These are phyloP conservation scores for Brettanomyces nanus DNA, from an alignment of 805 yeast genomes.

Conservation along the genomic window DNA sequence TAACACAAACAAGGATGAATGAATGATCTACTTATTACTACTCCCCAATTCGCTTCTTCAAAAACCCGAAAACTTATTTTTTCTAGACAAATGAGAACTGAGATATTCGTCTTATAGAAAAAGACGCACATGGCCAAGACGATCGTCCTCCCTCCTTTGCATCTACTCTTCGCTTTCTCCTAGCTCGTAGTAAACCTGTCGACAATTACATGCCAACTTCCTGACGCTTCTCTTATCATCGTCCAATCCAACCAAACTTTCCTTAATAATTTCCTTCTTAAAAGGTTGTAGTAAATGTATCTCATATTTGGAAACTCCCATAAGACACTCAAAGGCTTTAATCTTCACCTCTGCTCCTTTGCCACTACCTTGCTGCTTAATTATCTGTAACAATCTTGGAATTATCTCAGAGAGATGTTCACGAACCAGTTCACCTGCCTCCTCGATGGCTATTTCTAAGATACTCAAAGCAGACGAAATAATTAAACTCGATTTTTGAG, in stretches of 20 bases:
- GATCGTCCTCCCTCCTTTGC: not conserved
- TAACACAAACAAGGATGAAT: too few species aligned
- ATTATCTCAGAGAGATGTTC: conserved; percentile 50
- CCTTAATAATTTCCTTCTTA: conserved; percentile 38
- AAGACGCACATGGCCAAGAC: too few species aligned
- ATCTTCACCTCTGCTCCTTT: conserved; percentile 40
- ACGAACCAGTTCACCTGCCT: conserved; percentile 43
- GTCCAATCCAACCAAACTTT: conserved; percentile 48
- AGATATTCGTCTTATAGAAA: too few species aligned
- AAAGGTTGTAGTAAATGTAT: conserved; percentile 41
- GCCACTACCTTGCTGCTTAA: conserved; percentile 11
- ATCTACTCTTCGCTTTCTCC: conserved; percentile 9
- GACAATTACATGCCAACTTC: conserved; percentile 65
- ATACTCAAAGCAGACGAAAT: conserved; percentile 20
- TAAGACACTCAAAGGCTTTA: conserved; percentile 35
- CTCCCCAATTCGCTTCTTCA: too few species aligned
- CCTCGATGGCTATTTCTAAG: conserved; percentile 34
- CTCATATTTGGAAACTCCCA: conserved; percentile 31
- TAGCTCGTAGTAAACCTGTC: conserved; percentile 66
- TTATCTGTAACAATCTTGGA: conserved; percentile 40
- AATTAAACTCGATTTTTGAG: conserved; percentile 13
- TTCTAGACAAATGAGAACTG: too few species aligned
- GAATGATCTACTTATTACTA: too few species aligned
- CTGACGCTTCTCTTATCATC: conserved; percentile 72
- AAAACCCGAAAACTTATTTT: too few species aligned